A percentile compares a stretch with the other conserved stretches of the same genome.
Evolutionary conservation across 139 green algal species (phyloP).

Genomic region (Diplosphaera chodatii): DNA sequence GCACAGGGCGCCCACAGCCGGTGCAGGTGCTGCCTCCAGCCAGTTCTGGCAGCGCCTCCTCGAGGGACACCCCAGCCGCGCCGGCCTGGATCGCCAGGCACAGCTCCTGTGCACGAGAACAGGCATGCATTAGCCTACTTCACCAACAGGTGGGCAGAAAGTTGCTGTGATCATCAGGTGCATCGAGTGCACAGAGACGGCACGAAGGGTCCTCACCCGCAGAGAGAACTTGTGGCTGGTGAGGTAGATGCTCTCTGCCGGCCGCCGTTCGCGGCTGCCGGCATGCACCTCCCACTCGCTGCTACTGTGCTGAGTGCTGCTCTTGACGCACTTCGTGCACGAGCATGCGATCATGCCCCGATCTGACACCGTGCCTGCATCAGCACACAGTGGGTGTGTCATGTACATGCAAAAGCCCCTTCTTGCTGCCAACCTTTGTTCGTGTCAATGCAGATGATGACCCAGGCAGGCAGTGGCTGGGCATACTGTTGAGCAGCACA

Average conservation of each 20-base stretch:
- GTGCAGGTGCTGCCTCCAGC: neutral
- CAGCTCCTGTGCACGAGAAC: too few species aligned
- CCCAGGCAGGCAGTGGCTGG: too few species aligned
- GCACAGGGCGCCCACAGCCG: neutral
- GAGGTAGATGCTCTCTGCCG: slow-evolving; percentile 41
- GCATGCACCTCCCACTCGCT: slow-evolving; percentile 46
- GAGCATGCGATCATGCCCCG: slow-evolving; percentile 31
- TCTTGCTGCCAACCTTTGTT: too few species aligned
- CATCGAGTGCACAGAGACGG: too few species aligned
- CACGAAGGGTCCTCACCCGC: too few species aligned
- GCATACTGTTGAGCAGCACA: too few species aligned
- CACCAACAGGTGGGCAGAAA: too few species aligned
- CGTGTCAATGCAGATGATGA: too few species aligned
- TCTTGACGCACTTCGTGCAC: slow-evolving; percentile 24
- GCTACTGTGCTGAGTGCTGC: slow-evolving; percentile 6
- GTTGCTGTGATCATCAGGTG: too few species aligned
- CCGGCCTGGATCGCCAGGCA: neutral
- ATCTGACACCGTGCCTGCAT: slow-evolving; percentile 20
- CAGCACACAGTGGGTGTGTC: too few species aligned
- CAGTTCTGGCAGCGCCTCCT: neutral
- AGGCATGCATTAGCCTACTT: too few species aligned
- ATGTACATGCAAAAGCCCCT: too few species aligned
- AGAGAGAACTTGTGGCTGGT: slow-evolving; percentile 12
- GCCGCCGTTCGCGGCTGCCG: slow-evolving; percentile 28
- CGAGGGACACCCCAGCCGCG: neutral